Conservation (phyloP, 2,329 filamentous ascomycete species). For the Fusarium verticillioides region DNA sequence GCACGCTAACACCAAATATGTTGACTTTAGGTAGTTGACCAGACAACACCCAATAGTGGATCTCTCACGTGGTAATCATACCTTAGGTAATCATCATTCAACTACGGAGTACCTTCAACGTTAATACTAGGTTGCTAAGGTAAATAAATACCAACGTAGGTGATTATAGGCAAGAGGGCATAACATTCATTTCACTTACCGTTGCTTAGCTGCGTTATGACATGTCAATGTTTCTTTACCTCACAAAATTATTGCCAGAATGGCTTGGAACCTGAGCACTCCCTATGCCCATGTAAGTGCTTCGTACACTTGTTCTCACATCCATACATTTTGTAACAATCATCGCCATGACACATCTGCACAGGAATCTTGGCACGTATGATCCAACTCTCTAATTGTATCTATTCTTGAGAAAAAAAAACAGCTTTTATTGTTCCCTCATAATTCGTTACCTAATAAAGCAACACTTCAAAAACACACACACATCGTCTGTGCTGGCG, state of each 20-base stretch:
- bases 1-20: conserved; percentile 24
- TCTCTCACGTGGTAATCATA: conserved; percentile 12
- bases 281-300: not conserved
- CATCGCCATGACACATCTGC: not conserved
- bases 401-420: conserved; percentile 44
- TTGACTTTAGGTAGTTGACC: conserved; percentile 32
- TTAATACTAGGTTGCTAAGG: not conserved
- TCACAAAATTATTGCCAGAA: not conserved
- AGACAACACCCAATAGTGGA: conserved; percentile 20
- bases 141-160: not conserved
- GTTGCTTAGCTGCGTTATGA: not conserved
- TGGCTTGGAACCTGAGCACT: not conserved
- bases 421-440: conserved; percentile 55
- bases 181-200: not conserved
- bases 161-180: not conserved
- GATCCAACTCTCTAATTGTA: conserved; percentile 40
- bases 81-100: not conserved
- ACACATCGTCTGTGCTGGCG: conserved; percentile 47
- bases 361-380: conserved; percentile 17
- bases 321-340: not conserved
- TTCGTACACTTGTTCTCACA: not conserved
- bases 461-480: conserved; percentile 48
- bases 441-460: conserved; percentile 55
- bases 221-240: not conserved
- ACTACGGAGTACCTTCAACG: not conserved